A percentile compares a stretch with the other conserved stretches of the same genome.
These are phyloP conservation scores for Phaffomyces thermotolerans DNA, from an alignment of 805 yeast species.

Conservation along the genomic window DNA sequence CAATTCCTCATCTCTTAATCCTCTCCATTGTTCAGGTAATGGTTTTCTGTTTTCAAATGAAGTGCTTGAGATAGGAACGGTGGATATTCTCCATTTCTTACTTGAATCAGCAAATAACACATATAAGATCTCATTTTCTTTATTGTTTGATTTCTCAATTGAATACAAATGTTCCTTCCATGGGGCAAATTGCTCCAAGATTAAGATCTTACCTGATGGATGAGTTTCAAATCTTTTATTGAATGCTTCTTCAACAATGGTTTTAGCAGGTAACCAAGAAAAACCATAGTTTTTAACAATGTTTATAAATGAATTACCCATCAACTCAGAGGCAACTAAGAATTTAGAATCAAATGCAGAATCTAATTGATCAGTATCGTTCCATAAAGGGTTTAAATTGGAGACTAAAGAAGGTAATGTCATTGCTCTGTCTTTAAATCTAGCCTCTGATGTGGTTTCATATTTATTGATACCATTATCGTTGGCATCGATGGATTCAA, in stretches of 20 bases:
- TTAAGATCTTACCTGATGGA: constrained; percentile 62
- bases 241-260: constrained; percentile 67
- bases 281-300: constrained; percentile 65
- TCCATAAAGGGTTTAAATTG: constrained; percentile 82
- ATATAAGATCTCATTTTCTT: constrained; percentile 55
- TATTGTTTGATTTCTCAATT: constrained; percentile 54
- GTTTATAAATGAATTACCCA: constrained; percentile 74
- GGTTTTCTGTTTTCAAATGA: constrained; percentile 84
- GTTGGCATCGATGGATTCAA: constrained; percentile 91
- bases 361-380: constrained; percentile 50
- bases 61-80: constrained; percentile 74
- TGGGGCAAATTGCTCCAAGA: constrained; percentile 73
- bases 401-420: constrained; percentile 74
- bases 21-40: constrained; percentile 89
- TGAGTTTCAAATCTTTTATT: constrained; percentile 51
- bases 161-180: constrained; percentile 91
- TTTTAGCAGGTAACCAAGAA: constrained; percentile 88
- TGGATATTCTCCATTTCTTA: constrained; percentile 76
- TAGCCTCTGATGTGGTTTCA: constrained; percentile 42
- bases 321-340: constrained; percentile 62
- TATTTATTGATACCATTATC: constrained; percentile 87
- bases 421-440: constrained; percentile 66
- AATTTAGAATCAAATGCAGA: constrained; percentile 62
- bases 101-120: constrained; percentile 76
- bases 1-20: constrained; percentile 84